These are phyloP conservation scores for Talaromyces sp. DNA, from an alignment of 2,329 filamentous ascomycete genomes.

Conservation along the genomic window DNA sequence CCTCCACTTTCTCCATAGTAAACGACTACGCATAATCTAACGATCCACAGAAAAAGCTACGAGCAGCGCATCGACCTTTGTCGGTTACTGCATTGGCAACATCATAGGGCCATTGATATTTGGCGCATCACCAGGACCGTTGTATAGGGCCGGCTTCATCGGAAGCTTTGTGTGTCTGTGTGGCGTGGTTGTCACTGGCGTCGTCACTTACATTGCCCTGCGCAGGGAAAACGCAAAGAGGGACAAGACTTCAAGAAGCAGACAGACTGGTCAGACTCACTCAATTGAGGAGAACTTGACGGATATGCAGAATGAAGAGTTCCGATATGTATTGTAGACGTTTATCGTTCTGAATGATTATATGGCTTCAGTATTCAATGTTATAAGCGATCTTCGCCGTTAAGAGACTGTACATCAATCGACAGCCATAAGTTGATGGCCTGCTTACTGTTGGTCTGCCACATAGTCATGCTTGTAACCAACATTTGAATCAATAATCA, in stretches of 20 bases:
- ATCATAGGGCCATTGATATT: slow-evolving; percentile 6
- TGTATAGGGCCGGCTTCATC: slow-evolving; percentile 1
- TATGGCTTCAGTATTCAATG: background rate
- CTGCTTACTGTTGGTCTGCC: too few species aligned
- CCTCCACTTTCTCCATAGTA: background rate
- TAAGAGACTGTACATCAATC: too few species aligned
- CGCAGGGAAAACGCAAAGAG: slow-evolving; percentile 1
- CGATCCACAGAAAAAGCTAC: slow-evolving; percentile 1
- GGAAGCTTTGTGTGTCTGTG: slow-evolving; percentile 1
- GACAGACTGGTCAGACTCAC: background rate
- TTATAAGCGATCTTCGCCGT: too few species aligned
- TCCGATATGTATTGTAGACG: background rate
- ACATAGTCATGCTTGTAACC: too few species aligned
- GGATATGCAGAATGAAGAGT: background rate
- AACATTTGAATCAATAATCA: too few species aligned
- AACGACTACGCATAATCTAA: background rate
- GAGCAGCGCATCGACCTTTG: slow-evolving; percentile 3
- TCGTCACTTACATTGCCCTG: background rate
- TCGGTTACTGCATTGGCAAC: slow-evolving; percentile 5
- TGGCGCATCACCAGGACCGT: slow-evolving; percentile 4
- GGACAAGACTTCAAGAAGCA: background rate
- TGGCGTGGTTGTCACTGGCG: background rate
- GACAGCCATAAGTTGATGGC: too few species aligned
- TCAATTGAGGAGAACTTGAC: slow-evolving; percentile 1
- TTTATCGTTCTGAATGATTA: background rate